phyloP scores from a whole-genome alignment of 208 protist genomes.

The Acanthamoeba healyi region DNA sequence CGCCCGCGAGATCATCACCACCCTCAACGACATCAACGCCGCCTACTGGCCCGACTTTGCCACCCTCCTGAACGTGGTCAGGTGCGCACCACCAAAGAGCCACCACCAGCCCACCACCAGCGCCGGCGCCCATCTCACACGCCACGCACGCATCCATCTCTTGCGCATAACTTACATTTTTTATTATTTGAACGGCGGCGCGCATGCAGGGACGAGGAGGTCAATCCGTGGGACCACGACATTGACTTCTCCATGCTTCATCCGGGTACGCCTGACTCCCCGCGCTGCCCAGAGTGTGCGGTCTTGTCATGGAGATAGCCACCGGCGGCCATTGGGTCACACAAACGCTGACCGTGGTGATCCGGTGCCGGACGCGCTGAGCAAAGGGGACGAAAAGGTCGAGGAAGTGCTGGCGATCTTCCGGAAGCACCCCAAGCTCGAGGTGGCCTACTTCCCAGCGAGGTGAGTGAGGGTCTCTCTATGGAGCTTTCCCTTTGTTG shows the following conservation, averaged over 20 bases:
- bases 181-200: no score
- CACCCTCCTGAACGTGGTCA: slow-evolving; percentile 54
- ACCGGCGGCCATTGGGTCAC: no score
- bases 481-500: background rate
- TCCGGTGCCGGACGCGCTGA: background rate
- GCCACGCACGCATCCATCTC: no score
- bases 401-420: background rate
- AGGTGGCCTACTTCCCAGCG: background rate
- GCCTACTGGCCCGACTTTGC: slow-evolving; percentile 63
- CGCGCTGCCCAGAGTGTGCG: background rate
- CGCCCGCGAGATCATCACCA: background rate
- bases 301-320: background rate
- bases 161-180: no score
- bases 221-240: slow-evolving; percentile 66
- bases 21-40: slow-evolving; percentile 34
- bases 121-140: no score
- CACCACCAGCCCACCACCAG: no score
- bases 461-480: background rate
- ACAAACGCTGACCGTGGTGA: background rate
- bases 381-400: slow-evolving; percentile 15
- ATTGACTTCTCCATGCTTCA: slow-evolving; percentile 60
- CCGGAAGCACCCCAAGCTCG: background rate
- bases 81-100: no score
- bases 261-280: background rate
- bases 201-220: slow-evolving; percentile 30